These are phyloP conservation scores for Leptodermis oblonga DNA, from an alignment of 257 asterid genomes.

Conservation along the genomic window DNA sequence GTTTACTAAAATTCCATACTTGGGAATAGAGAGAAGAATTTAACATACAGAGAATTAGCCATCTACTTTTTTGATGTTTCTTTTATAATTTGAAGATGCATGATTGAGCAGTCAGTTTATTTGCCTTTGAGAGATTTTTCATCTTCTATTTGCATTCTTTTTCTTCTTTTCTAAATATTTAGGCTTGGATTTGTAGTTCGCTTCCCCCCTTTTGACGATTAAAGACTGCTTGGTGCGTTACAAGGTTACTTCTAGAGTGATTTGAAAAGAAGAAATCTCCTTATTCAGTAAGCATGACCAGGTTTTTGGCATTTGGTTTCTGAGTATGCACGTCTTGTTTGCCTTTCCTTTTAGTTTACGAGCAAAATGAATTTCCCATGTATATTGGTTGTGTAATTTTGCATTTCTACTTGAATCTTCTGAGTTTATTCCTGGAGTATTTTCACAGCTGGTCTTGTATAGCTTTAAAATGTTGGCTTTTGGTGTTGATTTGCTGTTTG, in stretches of 20 bases:
- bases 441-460: neutral
- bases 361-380: neutral
- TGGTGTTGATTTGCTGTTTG: neutral
- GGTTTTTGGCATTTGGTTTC: neutral
- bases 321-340: neutral
- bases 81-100: neutral
- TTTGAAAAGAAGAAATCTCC: too few relatives aligned
- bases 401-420: neutral
- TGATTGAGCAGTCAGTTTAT: conserved; percentile 1
- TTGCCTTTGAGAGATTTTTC: neutral
- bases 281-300: neutral
- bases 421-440: neutral
- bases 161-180: too few relatives aligned
- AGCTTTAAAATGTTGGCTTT: neutral
- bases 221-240: neutral
- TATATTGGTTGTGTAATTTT: neutral
- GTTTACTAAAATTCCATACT: neutral
- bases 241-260: neutral
- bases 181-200: neutral
- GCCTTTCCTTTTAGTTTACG: neutral
- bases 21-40: neutral
- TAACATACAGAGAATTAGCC: neutral
- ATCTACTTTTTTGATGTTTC: neutral
- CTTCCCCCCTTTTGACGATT: neutral
- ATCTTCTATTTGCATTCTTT: neutral